These are phyloP conservation scores for Vairimorpha necatrix DNA, from an alignment of 371 early-diverging fungal genomes.

Conservation along the genomic window DNA sequence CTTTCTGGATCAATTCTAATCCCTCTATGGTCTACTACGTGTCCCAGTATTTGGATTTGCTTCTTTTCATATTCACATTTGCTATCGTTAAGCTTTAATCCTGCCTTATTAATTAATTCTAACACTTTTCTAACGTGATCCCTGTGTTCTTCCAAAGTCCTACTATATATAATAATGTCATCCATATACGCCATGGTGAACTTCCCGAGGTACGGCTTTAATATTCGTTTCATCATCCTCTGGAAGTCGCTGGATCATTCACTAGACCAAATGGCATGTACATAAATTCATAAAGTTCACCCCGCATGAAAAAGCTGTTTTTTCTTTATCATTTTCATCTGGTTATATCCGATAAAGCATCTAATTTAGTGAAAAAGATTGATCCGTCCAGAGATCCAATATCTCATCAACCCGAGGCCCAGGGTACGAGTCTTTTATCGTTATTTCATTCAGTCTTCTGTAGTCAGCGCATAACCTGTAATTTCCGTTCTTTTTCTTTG, in stretches of 20 bases:
- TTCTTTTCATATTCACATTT: conserved; percentile 1
- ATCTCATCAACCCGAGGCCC: conserved; percentile 21
- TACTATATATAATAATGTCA: conserved; percentile 27
- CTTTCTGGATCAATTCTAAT: neutral
- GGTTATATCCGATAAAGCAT: conserved; percentile 60
- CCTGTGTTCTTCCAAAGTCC: conserved; percentile 3
- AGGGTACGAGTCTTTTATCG: conserved; percentile 22
- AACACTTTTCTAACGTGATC: neutral
- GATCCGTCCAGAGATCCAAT: conserved; percentile 49
- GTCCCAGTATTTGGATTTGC: neutral
- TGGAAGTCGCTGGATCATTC: conserved; percentile 50
- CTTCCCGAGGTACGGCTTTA: neutral
- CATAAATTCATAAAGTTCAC: conserved; percentile 60
- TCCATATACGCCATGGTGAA: conserved; percentile 4
- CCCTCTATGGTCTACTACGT: neutral
- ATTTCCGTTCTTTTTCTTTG: conserved; percentile 5
- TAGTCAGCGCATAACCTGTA: conserved; percentile 23
- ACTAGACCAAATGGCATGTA: conserved; percentile 23
- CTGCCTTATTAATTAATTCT: neutral
- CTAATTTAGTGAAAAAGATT: conserved; percentile 59
- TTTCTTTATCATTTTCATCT: conserved; percentile 33
- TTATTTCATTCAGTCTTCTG: conserved; percentile 23
- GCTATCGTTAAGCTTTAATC: neutral
- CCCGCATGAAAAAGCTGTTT: conserved; percentile 62
- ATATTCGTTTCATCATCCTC: conserved; percentile 39